Evolutionary conservation across 768 basidiomycete genomes (phyloP), one percentile per base, ranked within the genome.

Genomic region (Rhodotorula graminis): DNA sequence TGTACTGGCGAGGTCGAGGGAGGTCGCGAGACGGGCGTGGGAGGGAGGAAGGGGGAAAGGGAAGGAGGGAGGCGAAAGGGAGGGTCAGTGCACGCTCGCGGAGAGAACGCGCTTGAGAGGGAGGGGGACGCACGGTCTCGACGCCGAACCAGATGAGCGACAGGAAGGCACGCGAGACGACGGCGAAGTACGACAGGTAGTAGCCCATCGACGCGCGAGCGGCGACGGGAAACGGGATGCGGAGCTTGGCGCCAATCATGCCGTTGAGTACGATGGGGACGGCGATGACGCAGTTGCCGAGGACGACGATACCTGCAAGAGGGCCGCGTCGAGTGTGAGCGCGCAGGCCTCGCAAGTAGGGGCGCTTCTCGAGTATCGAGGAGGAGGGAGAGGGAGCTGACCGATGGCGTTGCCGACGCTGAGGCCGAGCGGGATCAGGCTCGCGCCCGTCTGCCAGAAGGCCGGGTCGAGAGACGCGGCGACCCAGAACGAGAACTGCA

Each of bases 141-240:
- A 66, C 63, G 42, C 61, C 71, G 59, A 68, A 72, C 72, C 72
- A 74, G 57, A 74, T 68, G 63, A 64, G 60, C 25, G 68, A 65
- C 49, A 74, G 72, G 64, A 74, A 66, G 33, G 57, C 42, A 18
- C 61, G 72, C 75, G 89, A 90, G 69, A 92, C 79, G 59, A 93
- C 89, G 69, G 86, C 87, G 80, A 92, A 92, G 81, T 91, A 93
- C 78, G 90, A 90, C 77, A 93, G 86, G 87, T 89, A 93, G 82
- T 92, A 93, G 3, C 92, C 92, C 76, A 93, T 90, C 0, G 89
- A 91, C 3, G 91, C 91, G 25, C 92, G 84, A 76, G 89, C 90
- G n/a, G 92, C 83, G 62, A 93, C 85, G 1, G 87, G 85, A 79
- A 92, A 92, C 0, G 89, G 86, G 37, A 92, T 82, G 75, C 71